These are phyloP conservation scores for Boletales sp. DNA, from an alignment of 768 basidiomycete species.

Conservation along the genomic window DNA sequence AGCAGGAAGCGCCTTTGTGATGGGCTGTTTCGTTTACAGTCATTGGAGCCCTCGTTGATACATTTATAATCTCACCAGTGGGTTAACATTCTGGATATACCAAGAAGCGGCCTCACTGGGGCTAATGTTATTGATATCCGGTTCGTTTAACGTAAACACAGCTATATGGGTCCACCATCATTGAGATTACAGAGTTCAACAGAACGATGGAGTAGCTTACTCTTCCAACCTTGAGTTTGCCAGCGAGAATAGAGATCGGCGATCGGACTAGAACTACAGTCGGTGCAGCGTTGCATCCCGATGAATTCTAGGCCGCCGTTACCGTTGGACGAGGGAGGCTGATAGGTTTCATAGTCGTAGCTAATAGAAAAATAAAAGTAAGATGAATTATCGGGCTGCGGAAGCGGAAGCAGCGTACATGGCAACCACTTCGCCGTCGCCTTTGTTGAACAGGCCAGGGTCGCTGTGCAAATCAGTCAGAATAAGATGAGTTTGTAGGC, in stretches of 20 bases:
- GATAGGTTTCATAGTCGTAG: slow-evolving; percentile 37
- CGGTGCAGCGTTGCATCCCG: slow-evolving; percentile 37
- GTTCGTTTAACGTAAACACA: slow-evolving; percentile 37
- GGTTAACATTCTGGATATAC: slow-evolving; percentile 36
- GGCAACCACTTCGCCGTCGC: slow-evolving; percentile 31
- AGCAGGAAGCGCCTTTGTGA: slow-evolving; percentile 33
- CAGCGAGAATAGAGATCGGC: slow-evolving; percentile 30
- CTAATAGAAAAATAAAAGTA: slow-evolving; percentile 9
- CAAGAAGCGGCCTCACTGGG: slow-evolving; percentile 32
- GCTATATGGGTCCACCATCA: slow-evolving; percentile 8
- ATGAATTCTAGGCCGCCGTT: slow-evolving; percentile 36
- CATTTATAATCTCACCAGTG: slow-evolving; percentile 23
- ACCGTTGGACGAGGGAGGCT: slow-evolving; percentile 34
- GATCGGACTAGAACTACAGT: slow-evolving; percentile 37
- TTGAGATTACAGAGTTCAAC: not conserved
- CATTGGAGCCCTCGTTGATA: not conserved
- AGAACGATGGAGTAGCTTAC: slow-evolving; percentile 13
- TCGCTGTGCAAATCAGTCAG: slow-evolving; percentile 16
- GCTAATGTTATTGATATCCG: slow-evolving; percentile 29
- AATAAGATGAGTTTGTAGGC: not conserved
- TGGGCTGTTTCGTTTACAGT: not conserved
- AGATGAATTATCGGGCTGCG: not conserved
- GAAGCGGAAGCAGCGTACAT: slow-evolving; percentile 20
- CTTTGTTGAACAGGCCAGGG: slow-evolving; percentile 32
- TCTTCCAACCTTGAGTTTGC: slow-evolving; percentile 29